Percentiles rank a stretch among this genome's conserved stretches.
Evolutionary conservation across 805 yeast genomes (phyloP).

Genomic region (Tetrapisispora fleetii): DNA sequence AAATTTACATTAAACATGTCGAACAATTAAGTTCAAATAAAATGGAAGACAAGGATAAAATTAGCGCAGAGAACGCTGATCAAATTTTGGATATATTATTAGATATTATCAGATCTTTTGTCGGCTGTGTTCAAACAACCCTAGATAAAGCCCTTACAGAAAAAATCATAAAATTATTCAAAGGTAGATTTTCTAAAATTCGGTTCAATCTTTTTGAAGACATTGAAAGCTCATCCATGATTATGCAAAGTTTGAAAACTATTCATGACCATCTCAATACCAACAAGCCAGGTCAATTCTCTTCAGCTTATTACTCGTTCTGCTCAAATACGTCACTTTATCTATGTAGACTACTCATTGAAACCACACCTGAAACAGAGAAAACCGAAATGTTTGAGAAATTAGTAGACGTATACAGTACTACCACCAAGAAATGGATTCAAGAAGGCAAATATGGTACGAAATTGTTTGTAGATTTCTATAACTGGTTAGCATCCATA

Average conservation of each 20-base stretch:
- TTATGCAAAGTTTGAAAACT: slow-evolving; percentile 25
- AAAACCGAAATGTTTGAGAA: slow-evolving; percentile 32
- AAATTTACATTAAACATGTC: slow-evolving; percentile 45
- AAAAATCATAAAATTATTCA: slow-evolving; percentile 65
- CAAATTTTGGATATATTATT: slow-evolving; percentile 30
- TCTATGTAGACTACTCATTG: slow-evolving; percentile 46
- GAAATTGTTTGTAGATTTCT: slow-evolving; percentile 56
- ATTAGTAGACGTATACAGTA: slow-evolving; percentile 47
- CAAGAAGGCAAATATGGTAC: slow-evolving; percentile 14
- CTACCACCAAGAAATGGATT: slow-evolving; percentile 55
- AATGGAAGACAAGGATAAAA: not conserved
- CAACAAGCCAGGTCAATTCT: slow-evolving; percentile 29
- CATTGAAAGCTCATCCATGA: not conserved
- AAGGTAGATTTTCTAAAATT: slow-evolving; percentile 46
- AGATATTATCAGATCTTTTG: slow-evolving; percentile 43
- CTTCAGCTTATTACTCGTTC: slow-evolving; percentile 42
- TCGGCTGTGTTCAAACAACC: slow-evolving; percentile 55
- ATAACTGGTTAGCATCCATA: slow-evolving; percentile 66
- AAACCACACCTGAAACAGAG: slow-evolving; percentile 15
- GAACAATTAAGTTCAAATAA: slow-evolving; percentile 11
- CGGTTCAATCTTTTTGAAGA: slow-evolving; percentile 20
- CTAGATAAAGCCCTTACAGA: slow-evolving; percentile 60
- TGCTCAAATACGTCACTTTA: slow-evolving; percentile 44
- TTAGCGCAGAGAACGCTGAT: not conserved
- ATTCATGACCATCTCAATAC: slow-evolving; percentile 36